These are phyloP conservation scores for Aspergillus persii DNA, from an alignment of 2,329 filamentous ascomycete genomes.

Conservation along the genomic window DNA sequence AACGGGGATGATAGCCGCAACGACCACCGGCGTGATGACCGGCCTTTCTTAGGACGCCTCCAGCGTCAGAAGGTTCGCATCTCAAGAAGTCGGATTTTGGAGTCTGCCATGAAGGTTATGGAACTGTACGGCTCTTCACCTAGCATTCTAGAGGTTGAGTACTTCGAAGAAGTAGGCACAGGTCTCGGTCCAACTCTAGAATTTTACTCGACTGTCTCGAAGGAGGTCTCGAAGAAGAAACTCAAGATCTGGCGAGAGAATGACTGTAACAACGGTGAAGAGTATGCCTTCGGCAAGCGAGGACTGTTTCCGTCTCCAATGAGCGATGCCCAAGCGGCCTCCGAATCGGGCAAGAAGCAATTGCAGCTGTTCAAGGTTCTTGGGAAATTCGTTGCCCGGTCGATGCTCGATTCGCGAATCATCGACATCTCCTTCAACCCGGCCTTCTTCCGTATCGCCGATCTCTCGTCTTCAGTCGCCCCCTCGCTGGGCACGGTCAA, in stretches of 20 bases:
- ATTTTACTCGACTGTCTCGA: constrained; percentile 96
- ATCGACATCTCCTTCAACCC: constrained; percentile 98
- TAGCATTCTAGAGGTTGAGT: constrained; percentile 94
- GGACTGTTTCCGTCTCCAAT: constrained; percentile 92
- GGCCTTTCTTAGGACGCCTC: constrained; percentile 84
- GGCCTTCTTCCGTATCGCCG: constrained; percentile 93
- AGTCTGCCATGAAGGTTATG: constrained; percentile 98
- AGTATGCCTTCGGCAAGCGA: constrained; percentile 79
- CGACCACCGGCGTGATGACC: constrained; percentile 80
- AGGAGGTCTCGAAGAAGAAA: constrained; percentile 96
- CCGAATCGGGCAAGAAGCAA: constrained; percentile 81
- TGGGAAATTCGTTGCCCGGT: constrained; percentile 94
- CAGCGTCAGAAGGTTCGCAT: constrained; percentile 99
- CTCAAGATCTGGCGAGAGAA: constrained; percentile 95
- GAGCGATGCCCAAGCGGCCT: constrained; percentile 69
- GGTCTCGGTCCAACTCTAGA: constrained; percentile 93
- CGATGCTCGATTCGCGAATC: constrained; percentile 97
- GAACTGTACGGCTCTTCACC: constrained; percentile 96
- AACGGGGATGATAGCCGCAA: constrained; percentile 74
- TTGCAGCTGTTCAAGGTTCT: constrained; percentile 87
- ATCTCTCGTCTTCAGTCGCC: constrained; percentile 64
- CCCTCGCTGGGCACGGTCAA: constrained; percentile 88
- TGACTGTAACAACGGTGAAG: constrained; percentile 67
- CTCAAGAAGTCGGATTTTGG: constrained; percentile 87
- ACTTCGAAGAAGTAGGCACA: constrained; percentile 97